Evolutionary conservation across 2,329 filamentous ascomycete species (phyloP).

Genomic region (Colletotrichum musae): DNA sequence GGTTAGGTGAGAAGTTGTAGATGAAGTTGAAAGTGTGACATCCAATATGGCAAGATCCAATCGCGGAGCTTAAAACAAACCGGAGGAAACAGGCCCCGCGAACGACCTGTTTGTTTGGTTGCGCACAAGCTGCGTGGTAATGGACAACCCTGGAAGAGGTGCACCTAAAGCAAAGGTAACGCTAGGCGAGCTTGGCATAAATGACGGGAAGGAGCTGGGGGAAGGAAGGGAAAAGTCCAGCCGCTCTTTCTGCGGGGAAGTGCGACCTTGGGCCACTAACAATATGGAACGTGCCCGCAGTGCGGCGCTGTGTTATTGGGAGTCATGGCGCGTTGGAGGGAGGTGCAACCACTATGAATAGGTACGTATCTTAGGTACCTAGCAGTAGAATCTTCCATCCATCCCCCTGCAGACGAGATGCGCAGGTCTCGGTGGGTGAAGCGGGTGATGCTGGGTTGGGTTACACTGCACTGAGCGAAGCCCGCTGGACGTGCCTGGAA

Average conservation of each 20-base stretch:
- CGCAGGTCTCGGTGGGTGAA: conserved; percentile 8
- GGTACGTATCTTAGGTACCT: too few relatives aligned
- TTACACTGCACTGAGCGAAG: conserved; percentile 16
- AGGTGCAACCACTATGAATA: too few relatives aligned
- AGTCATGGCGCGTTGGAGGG: conserved; percentile 22
- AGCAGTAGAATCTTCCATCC: too few relatives aligned
- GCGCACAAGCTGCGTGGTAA: too few relatives aligned
- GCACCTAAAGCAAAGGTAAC: background rate
- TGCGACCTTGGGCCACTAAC: conserved; percentile 35
- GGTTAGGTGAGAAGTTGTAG: conserved; percentile 11
- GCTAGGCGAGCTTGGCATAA: conserved; percentile 31
- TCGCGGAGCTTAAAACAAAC: conserved; percentile 5
- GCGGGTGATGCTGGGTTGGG: conserved; percentile 11
- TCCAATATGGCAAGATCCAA: conserved; percentile 18
- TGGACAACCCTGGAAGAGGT: too few relatives aligned
- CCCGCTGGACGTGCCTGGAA: background rate
- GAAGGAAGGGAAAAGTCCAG: conserved; percentile 17
- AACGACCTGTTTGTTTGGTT: background rate
- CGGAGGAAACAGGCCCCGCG: conserved; percentile 31
- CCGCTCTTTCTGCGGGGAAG: conserved; percentile 34
- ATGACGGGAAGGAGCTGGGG: conserved; percentile 12
- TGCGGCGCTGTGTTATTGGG: conserved; percentile 19
- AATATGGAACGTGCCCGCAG: conserved; percentile 11
- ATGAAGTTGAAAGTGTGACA: conserved; percentile 23
- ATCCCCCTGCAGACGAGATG: conserved; percentile 27